Evolutionary conservation across 306 rosid genomes (phyloP), one percentile per base, ranked within the genome.

Genomic region (Mucuna pruriens): DNA sequence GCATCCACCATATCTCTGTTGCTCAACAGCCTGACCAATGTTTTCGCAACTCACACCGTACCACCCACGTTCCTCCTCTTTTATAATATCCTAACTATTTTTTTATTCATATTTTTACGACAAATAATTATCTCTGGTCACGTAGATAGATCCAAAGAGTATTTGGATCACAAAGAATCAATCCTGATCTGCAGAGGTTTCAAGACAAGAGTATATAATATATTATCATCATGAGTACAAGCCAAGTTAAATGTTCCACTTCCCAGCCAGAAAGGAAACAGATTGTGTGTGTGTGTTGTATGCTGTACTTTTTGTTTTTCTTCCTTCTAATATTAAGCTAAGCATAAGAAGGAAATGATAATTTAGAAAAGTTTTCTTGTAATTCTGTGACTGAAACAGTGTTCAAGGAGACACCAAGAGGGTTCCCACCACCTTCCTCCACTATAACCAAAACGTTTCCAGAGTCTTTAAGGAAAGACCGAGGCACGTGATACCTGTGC

Each of bases 361-460:
- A 61, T 15, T 68, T 73, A 81, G 82, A 25, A 42, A 61, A 71
- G 2, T 34, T 54, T 12, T 61, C 62, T 2, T 73, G 48, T 73
- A 68, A 61, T 68, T 38, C 48, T 2, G 70, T 70, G 34, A 89
- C 77, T 10, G 88, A 83, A 52, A 90, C 86, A 58, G 79, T 83
- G 82, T 75, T 57, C 84, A 87, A 76, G 31, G 90, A 83, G 65
- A 90, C 76, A 5, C 22, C 84, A 81, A 87, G 86, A 84, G 93
- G 94, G 77, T 90, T 87, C 64, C 94, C 97, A 71, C 94, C 94
- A 61, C 61, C 81, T 92, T 90, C 94, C 40, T 92, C 97, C n/a
- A 89, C 1, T 82, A 92, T 44, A 48, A 92, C 82, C 75, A 92
- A 66, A 60, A 80, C 78, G 46, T 92, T 92, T 7, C 39, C 86